A percentile compares a stretch with the other conserved stretches of the same genome.
phyloP scores from a whole-genome alignment of 1,284 basidiomycete genomes.

The Ganoderma lingzhi region DNA sequence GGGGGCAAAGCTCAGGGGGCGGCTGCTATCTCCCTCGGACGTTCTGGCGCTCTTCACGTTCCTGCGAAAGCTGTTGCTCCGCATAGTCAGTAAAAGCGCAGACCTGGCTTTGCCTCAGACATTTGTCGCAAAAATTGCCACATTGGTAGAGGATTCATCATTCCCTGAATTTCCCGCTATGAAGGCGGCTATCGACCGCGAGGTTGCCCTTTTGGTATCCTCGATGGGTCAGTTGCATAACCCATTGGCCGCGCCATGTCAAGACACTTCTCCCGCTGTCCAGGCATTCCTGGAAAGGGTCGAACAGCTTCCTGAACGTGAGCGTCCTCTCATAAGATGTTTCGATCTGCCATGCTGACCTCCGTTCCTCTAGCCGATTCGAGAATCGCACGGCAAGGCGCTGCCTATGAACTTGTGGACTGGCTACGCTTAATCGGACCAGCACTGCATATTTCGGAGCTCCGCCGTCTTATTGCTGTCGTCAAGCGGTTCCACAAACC shows the following conservation, averaged over 20 bases:
- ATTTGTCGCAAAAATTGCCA: conserved; percentile 49
- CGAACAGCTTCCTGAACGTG: conserved; percentile 51
- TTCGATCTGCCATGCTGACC: not conserved
- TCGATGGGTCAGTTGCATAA: conserved; percentile 43
- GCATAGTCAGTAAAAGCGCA: conserved; percentile 62
- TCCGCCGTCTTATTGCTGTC: conserved; percentile 49
- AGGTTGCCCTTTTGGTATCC: conserved; percentile 49
- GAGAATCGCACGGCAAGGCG: conserved; percentile 40
- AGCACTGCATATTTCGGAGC: conserved; percentile 44
- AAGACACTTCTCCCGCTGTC: conserved; percentile 34
- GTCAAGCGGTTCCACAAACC: conserved; percentile 52
- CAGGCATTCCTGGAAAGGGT: conserved; percentile 51
- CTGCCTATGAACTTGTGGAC: conserved; percentile 66
- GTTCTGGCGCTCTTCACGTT: conserved; percentile 70
- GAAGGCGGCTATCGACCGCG: conserved; percentile 53
- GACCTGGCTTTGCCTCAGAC: conserved; percentile 47
- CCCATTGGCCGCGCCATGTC: conserved; percentile 16
- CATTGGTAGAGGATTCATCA: conserved; percentile 37
- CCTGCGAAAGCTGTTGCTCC: conserved; percentile 65
- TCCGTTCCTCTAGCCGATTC: conserved; percentile 43
- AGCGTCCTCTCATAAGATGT: conserved; percentile 24
- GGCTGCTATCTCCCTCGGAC: conserved; percentile 64
- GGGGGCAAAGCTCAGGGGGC: conserved; percentile 62
- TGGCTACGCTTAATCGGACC: conserved; percentile 59
- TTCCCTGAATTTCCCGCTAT: conserved; percentile 49